phyloP scores from a whole-genome alignment of 805 yeast species.

The Barnettozyma wickerhamii region DNA sequence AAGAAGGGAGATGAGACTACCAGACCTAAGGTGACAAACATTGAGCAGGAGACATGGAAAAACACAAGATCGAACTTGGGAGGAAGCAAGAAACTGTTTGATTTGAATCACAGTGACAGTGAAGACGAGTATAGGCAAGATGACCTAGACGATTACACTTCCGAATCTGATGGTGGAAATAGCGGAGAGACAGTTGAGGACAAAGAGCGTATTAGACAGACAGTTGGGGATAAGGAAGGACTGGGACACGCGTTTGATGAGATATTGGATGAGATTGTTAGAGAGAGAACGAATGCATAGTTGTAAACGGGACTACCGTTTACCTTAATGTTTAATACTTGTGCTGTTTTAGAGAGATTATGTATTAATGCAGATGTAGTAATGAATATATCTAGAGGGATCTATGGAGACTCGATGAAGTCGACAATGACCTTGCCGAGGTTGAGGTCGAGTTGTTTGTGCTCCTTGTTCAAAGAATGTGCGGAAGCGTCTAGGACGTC shows the following conservation, averaged over 20 bases:
- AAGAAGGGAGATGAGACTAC: conserved; percentile 13
- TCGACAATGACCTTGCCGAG: conserved; percentile 12
- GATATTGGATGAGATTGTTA: conserved; percentile 10
- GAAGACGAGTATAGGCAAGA: background rate
- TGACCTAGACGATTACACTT: conserved; percentile 1
- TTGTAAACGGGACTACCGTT: no score
- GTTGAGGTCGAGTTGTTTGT: conserved; percentile 9
- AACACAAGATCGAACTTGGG: conserved; percentile 14
- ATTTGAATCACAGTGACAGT: background rate
- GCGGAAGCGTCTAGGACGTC: background rate
- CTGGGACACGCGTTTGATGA: conserved; percentile 11
- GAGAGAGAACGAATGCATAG: conserved; percentile 7
- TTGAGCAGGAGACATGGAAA: conserved; percentile 19
- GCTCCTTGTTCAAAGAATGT: background rate
- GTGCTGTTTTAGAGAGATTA: background rate
- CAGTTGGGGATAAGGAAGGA: conserved; percentile 2
- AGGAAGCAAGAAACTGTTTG: conserved; percentile 2
- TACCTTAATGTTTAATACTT: no score
- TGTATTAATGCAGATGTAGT: background rate
- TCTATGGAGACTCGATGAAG: conserved; percentile 8
- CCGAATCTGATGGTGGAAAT: conserved; percentile 2
- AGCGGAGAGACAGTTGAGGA: background rate
- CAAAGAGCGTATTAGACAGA: background rate
- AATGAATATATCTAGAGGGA: background rate
- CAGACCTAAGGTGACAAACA: background rate